phyloP scores from a whole-genome alignment of 2,329 filamentous ascomycete genomes.

The Aspergillus thermomutatus region DNA sequence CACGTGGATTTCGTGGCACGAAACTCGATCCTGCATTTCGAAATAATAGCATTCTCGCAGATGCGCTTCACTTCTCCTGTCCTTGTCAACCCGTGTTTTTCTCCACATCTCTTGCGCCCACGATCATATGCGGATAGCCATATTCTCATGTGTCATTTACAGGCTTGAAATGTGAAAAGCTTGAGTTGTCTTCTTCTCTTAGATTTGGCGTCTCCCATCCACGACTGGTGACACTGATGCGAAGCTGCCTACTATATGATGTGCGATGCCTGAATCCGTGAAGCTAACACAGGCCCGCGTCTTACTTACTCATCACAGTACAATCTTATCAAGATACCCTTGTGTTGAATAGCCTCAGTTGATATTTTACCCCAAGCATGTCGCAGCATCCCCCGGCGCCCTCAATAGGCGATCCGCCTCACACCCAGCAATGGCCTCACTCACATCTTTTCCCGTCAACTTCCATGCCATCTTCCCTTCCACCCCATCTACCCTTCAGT shows the following conservation, averaged over 20 bases:
- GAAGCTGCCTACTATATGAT: slow-evolving; percentile 11
- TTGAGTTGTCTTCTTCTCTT: neutral
- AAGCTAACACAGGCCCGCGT: slow-evolving; percentile 3
- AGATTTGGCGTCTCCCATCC: neutral
- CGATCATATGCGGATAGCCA: neutral
- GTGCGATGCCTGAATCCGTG: slow-evolving; percentile 16
- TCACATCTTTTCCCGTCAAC: slow-evolving; percentile 22
- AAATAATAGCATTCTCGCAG: neutral
- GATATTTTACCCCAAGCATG: slow-evolving; percentile 31
- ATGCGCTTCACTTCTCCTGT: neutral
- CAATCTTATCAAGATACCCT: neutral
- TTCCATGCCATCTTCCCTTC: slow-evolving; percentile 22
- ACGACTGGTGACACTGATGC: neutral
- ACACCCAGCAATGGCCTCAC: slow-evolving; percentile 38
- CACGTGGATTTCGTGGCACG: slow-evolving; percentile 23
- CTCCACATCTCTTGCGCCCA: neutral
- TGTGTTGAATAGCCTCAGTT: neutral
- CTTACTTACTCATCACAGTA: slow-evolving; percentile 8
- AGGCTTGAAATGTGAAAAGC: neutral
- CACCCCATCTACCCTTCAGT: slow-evolving; percentile 24
- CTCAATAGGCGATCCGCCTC: slow-evolving; percentile 39
- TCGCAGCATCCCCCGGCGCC: slow-evolving; percentile 47
- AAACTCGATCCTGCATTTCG: slow-evolving; percentile 14
- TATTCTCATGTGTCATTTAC: neutral
- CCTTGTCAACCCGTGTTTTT: neutral